Evolutionary conservation across 163 green algal species (phyloP), one percentile per base, ranked within the genome.

Genomic region (Prototheca wickerhamii): DNA sequence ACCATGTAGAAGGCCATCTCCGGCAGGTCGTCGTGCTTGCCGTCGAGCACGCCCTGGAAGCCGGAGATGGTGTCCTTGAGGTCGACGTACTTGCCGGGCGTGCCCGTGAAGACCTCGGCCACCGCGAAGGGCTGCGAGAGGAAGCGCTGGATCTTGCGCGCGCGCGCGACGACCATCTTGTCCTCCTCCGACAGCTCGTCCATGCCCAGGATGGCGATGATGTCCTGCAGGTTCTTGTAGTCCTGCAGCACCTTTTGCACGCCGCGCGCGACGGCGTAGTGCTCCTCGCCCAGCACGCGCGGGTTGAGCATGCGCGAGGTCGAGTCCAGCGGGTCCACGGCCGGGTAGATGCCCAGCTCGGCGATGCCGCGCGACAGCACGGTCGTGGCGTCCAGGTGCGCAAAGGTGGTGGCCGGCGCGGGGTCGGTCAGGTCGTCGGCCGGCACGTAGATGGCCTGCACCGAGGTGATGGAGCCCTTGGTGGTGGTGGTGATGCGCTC

Each of bases 181-280:
- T 99, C 94, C 76, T 99, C 94, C 79, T 99, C 94, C 33, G 72
- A 90, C 71, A 99, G 85, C 86, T 99, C 94, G 74, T 99, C 94
- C 94, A 99, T 99, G 60, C 94, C 94, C 71, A 99, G 83, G 83
- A 99, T 99, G 75, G 94, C 93, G 84, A 99, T 99, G 82, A 99
- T 99, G 80, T 99, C 94, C 86, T 97, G 83, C 79, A 98, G 68
- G 82, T 97, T 96, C 84, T 97, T 97, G 91, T 98, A 98, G 80
- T 96, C 88, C 84, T 96, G 89, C 65, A 99, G 89, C 42, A 98
- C 83, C 79, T 95, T 96, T 82, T 99, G 94, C 71, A 99, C 94
- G 63, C 77, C 86, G 86, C 94, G 92, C 10, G 94, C 90, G 25
- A 87, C 76, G 57, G 79, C 79, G 77, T 99, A 99, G 78, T 99